phyloP scores from a whole-genome alignment of 352 stramenopile genomes.

The Thalassiosira mediterranea region DNA sequence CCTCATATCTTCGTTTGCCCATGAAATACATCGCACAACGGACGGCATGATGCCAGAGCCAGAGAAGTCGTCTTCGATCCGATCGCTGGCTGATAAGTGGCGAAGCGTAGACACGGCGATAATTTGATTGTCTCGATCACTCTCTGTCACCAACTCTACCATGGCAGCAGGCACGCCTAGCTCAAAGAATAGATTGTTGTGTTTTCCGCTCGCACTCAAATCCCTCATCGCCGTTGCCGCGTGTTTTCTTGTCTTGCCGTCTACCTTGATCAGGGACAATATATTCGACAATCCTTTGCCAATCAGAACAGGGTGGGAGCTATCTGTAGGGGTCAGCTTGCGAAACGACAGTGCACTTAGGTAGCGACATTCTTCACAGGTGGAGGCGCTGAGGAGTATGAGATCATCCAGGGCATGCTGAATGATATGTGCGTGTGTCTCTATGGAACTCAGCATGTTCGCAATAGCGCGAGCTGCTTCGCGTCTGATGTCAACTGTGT shows the following conservation, averaged over 20 bases:
- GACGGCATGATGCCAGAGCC: slow-evolving; percentile 80
- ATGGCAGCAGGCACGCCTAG: slow-evolving; percentile 89
- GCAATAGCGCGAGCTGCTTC: slow-evolving; percentile 91
- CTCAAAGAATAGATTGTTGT: slow-evolving; percentile 61
- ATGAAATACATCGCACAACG: slow-evolving; percentile 88
- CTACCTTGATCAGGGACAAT: slow-evolving; percentile 89
- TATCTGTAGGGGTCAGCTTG: slow-evolving; percentile 92
- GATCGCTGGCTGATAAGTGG: slow-evolving; percentile 87
- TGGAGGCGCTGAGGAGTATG: slow-evolving; percentile 88
- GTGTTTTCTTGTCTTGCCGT: slow-evolving; percentile 90
- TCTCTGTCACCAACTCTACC: slow-evolving; percentile 88
- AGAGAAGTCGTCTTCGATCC: slow-evolving; percentile 81
- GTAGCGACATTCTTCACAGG: slow-evolving; percentile 93
- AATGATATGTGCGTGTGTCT: slow-evolving; percentile 91
- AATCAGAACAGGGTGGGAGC: slow-evolving; percentile 89
- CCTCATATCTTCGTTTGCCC: slow-evolving; percentile 89
- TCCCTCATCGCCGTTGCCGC: slow-evolving; percentile 88
- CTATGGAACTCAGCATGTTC: slow-evolving; percentile 93
- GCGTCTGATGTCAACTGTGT: slow-evolving; percentile 91
- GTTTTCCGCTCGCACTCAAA: slow-evolving; percentile 45
- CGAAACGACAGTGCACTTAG: slow-evolving; percentile 92
- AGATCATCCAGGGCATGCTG: slow-evolving; percentile 89
- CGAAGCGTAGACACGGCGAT: slow-evolving; percentile 89
- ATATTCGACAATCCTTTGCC: slow-evolving; percentile 90
- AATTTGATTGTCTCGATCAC: slow-evolving; percentile 89